These are phyloP conservation scores for Monosporascus sp. DNA, from an alignment of 2,329 filamentous ascomycete species.

Conservation along the genomic window DNA sequence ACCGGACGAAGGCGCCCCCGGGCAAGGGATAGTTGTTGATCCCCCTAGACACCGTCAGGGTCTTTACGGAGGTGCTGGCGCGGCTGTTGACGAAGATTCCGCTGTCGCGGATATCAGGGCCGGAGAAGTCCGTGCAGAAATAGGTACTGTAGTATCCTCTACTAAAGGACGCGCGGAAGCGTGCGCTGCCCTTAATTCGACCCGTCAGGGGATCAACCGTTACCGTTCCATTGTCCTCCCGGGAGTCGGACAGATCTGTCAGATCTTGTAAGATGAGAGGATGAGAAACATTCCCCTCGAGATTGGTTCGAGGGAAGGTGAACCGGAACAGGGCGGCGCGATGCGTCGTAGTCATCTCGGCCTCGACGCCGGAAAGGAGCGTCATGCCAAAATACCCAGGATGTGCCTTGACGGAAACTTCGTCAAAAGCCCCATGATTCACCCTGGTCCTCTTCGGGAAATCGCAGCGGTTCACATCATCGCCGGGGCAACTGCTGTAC, in stretches of 20 bases:
- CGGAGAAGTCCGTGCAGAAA: constrained; percentile 65
- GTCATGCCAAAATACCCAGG: constrained; percentile 63
- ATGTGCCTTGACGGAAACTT: constrained; percentile 47
- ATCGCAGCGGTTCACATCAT: constrained; percentile 57
- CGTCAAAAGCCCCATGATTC: constrained; percentile 39
- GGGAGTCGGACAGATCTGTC: constrained; percentile 56
- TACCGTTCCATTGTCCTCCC: constrained; percentile 52
- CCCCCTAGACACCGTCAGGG: constrained; percentile 41
- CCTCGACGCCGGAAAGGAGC: constrained; percentile 50
- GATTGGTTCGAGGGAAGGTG: constrained; percentile 45
- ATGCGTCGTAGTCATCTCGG: constrained; percentile 65
- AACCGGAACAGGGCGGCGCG: constrained; percentile 63
- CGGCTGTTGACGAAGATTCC: constrained; percentile 58
- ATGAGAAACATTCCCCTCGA: constrained; percentile 32
- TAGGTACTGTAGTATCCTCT: constrained; percentile 53
- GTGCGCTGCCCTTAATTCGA: constrained; percentile 56
- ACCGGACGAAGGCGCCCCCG: constrained; percentile 60
- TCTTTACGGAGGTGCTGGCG: constrained; percentile 42
- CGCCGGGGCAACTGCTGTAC: constrained; percentile 54
- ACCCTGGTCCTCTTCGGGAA: constrained; percentile 46
- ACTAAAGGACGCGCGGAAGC: constrained; percentile 61
- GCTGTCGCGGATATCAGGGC: constrained; percentile 50
- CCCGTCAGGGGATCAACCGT: constrained; percentile 50
- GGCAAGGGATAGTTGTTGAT: constrained; percentile 51
- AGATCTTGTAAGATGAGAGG: constrained; percentile 64